Evolutionary conservation across 1,284 basidiomycete species (phyloP), one percentile per base, ranked within the genome.

Genomic region (Austroboletus niveus): DNA sequence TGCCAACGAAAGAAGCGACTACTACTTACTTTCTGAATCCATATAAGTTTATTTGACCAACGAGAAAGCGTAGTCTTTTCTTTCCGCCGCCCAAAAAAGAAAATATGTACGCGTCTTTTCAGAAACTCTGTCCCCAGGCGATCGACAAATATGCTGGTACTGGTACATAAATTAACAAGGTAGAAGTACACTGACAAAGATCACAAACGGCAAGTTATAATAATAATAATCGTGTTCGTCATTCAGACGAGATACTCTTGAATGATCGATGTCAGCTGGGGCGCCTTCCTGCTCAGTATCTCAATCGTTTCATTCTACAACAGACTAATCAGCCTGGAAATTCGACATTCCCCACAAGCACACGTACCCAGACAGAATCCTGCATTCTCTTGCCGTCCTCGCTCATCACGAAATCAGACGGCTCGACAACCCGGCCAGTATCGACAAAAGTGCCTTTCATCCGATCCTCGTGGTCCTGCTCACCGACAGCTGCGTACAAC

Each of bases 401-500:
- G 24, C 74, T 71, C 2, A 79, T 52, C 1, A 76, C 71, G 49
- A 70, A 76, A 59, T 80, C 75, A 31, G 77, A 74, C 2, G 75
- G 70, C 50, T 79, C 75, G 8, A 52, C 48, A 4, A 76, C 58
- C 1, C 56, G 27, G 11, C 61, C 55, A 1, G 45, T 39, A 22
- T 55, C 60, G 4, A 77, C 46, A 49, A 67, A 80, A 10, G 62
- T 70, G 1, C 76, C 79, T 12, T 69, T 68, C 55, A 78, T 53
- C 36, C 54, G 55, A n/a, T 68, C 69, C 17, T 69, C 67, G 10
- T 56, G 20, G 8, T 57, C 48, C 30, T 49, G 43, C 38, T 49
- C 58, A 5, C 61, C 65, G 3, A 72, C 36, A 0, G 71, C 67
- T 10, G 60, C 66, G 29, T 64, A 66, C 4, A 75, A 42, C 11